Evolutionary conservation across 2,329 filamentous ascomycete species (phyloP), one percentile per base, ranked within the genome.

Genomic region (Thermothelomyces thermophilus): DNA sequence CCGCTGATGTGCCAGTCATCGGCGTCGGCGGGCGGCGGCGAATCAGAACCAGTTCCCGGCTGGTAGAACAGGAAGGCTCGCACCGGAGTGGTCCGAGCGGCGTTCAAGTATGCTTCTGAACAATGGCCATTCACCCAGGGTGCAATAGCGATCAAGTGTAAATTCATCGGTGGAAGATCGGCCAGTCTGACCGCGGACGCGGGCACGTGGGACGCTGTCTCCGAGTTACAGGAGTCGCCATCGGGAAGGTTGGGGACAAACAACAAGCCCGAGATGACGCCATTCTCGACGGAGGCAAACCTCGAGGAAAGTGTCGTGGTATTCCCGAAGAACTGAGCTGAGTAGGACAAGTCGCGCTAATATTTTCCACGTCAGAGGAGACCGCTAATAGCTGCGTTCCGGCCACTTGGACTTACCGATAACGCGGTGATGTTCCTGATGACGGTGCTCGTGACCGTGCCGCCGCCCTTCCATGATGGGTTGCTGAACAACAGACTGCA

Each of bases 71-170:
- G 70, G 61, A 86, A 78, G 19, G 72, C 82, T 36, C 80, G 76
- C 9, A 84, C 73, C 20, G 79, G 75, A 57, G 83, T 79, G 48
- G 67, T 60, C 28, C 73, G 70, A n/a, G 79, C 76, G 17, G 79
- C 74, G 16, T 74, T 68, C 41, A 97, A 75, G 64, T 89, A 95
- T 39, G 84, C 77, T 48, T 75, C 68, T 11, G 87, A 86, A 64
- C 91, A 98, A 22, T 80, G 71, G 7, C 76, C 70, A 54, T 77
- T 86, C 59, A 89, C 81, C 90, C 91, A 97, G 24, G 91, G 91
- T 20, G 88, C 90, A 46, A 96, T 70, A 24, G 86, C 90, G 59
- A 96, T 80, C 45, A 90, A 73, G 48, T 84, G 82, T 65, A 87
- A 89, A 57, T 86, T 81, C 42, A 76, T 76, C 0, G 75, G 72